Evolutionary conservation across 116 monocot genomes (phyloP).

Genomic region (Cymodocea nodosa): DNA sequence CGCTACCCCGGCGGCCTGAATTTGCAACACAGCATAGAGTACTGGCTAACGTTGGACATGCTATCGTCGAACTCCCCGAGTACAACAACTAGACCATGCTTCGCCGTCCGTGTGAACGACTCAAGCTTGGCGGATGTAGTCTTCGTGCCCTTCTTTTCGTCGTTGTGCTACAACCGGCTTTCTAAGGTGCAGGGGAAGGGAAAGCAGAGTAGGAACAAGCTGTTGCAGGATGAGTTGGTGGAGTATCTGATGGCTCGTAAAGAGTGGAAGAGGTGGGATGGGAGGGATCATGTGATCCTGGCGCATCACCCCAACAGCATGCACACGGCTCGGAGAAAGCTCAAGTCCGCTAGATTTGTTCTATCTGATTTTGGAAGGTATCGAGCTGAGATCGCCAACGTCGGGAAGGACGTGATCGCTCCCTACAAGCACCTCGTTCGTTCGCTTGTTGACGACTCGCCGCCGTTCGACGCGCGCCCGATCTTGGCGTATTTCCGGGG

Average conservation of each 20-base stretch:
- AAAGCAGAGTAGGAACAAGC: slow-evolving; percentile 31
- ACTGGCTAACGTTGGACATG: slow-evolving; percentile 87
- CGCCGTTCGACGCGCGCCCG: slow-evolving; percentile 37
- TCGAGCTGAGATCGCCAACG: slow-evolving; percentile 51
- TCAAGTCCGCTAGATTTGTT: slow-evolving; percentile 59
- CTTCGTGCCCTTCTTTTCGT: slow-evolving; percentile 94
- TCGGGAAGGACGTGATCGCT: slow-evolving; percentile 78
- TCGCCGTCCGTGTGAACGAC: slow-evolving; percentile 39
- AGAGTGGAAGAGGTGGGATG: slow-evolving; percentile 63
- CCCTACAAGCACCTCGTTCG: slow-evolving; percentile 75
- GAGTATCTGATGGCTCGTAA: slow-evolving; percentile 33
- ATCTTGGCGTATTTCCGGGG: slow-evolving; percentile 82
- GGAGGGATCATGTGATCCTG: slow-evolving; percentile 63
- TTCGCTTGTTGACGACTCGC: slow-evolving; percentile 27
- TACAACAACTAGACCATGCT: slow-evolving; percentile 27
- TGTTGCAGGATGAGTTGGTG: slow-evolving; percentile 52
- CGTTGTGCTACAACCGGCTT: slow-evolving; percentile 70
- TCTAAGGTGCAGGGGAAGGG: slow-evolving; percentile 31
- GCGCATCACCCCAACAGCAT: slow-evolving; percentile 95
- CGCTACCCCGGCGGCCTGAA: slow-evolving; percentile 80
- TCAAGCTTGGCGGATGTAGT: slow-evolving; percentile 51
- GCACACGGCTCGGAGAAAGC: slow-evolving; percentile 44
- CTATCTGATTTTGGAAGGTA: slow-evolving; percentile 89
- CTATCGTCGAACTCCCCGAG: slow-evolving; percentile 24
- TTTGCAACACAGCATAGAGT: slow-evolving; percentile 88